These are phyloP conservation scores for Candida albicans DNA, from an alignment of 1,139 yeast genomes.

Conservation along the genomic window DNA sequence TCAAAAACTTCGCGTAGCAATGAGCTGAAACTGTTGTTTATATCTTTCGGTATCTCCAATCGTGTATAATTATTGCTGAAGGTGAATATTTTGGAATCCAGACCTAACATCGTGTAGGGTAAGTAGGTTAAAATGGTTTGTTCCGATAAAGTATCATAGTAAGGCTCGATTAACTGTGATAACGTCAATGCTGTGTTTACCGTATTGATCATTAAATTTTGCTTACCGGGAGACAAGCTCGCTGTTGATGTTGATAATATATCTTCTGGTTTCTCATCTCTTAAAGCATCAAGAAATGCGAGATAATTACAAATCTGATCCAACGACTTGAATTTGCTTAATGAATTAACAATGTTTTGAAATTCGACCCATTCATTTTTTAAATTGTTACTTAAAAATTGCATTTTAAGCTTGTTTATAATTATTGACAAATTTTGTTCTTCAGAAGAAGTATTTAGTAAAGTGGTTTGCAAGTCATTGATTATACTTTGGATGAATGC, in stretches of 20 bases:
- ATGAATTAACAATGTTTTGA: constrained; percentile 29
- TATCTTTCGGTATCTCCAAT: constrained; percentile 48
- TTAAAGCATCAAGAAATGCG: constrained; percentile 30
- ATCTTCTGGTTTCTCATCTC: constrained; percentile 6
- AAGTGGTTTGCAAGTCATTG: constrained; percentile 26
- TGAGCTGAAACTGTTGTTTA: constrained; percentile 61
- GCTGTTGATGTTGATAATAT: not conserved
- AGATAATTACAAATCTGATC: constrained; percentile 42
- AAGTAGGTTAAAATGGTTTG: constrained; percentile 54
- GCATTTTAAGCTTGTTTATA: constrained; percentile 26
- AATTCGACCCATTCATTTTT: constrained; percentile 34
- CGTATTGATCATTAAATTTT: not conserved
- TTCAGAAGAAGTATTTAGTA: constrained; percentile 12
- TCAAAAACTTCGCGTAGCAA: constrained; percentile 62
- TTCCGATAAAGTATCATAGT: constrained; percentile 44
- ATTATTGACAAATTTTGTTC: constrained; percentile 17
- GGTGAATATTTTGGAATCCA: constrained; percentile 63
- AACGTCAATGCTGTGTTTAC: constrained; percentile 12
- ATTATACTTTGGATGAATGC: constrained; percentile 38
- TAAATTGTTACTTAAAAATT: constrained; percentile 27
- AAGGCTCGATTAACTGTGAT: constrained; percentile 28
- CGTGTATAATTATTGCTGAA: constrained; percentile 37
- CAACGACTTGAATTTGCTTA: constrained; percentile 27
- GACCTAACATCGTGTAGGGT: constrained; percentile 70
- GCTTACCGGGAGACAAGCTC: not conserved